phyloP scores from a whole-genome alignment of 2,329 filamentous ascomycete genomes.

The Tolypocladium sp. region DNA sequence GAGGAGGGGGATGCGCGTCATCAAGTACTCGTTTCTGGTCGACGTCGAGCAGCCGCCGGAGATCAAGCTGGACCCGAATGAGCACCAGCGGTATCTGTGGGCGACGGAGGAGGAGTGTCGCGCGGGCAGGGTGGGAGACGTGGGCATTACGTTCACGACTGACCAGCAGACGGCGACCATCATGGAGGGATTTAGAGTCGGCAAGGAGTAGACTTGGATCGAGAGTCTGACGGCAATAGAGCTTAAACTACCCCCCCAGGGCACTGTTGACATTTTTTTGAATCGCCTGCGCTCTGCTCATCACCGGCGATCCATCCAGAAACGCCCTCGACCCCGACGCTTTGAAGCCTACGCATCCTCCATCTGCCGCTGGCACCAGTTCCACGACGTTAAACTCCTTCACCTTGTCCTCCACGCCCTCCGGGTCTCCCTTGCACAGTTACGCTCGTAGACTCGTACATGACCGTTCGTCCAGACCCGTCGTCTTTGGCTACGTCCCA shows the following conservation, averaged over 20 bases:
- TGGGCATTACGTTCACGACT: conserved; percentile 10
- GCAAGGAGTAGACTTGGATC: not conserved
- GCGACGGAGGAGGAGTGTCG: conserved; percentile 17
- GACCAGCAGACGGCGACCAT: conserved; percentile 8
- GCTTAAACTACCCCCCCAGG: too few relatives aligned
- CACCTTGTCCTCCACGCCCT: too few relatives aligned
- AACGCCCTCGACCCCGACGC: too few relatives aligned
- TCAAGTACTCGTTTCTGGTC: conserved; percentile 8
- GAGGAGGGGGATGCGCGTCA: not conserved
- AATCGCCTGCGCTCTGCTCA: too few relatives aligned
- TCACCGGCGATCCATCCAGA: too few relatives aligned
- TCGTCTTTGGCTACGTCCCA: too few relatives aligned
- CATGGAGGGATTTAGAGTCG: conserved; percentile 10
- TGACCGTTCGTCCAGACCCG: too few relatives aligned
- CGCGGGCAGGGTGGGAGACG: conserved; percentile 8
- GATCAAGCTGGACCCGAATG: conserved; percentile 17
- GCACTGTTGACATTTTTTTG: not conserved
- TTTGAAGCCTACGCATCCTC: too few relatives aligned
- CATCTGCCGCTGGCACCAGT: too few relatives aligned
- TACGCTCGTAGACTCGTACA: too few relatives aligned
- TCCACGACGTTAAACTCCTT: too few relatives aligned
- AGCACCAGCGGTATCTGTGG: conserved; percentile 22
- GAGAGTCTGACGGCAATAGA: not conserved
- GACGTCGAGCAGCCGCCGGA: conserved; percentile 8
- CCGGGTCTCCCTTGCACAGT: too few relatives aligned